Conservation (phyloP, 306 rosid genomes). For the Calophaca sinica region DNA sequence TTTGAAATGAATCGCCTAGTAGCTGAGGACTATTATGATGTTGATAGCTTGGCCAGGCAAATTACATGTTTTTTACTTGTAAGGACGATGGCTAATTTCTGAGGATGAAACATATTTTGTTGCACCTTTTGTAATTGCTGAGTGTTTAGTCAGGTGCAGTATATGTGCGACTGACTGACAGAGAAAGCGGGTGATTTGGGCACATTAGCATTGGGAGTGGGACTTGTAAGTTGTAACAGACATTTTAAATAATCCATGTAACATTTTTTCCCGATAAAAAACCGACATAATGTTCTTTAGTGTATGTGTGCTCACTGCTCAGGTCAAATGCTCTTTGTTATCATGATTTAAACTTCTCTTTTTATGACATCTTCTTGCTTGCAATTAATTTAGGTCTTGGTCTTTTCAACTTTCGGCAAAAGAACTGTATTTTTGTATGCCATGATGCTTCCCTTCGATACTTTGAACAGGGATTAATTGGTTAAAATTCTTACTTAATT, state of each 20-base stretch:
- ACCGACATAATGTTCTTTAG: background rate
- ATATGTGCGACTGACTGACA: background rate
- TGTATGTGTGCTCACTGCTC: slow-evolving; percentile 9
- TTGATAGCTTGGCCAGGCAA: slow-evolving; percentile 35
- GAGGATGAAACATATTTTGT: slow-evolving; percentile 20
- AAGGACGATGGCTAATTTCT: slow-evolving; percentile 19
- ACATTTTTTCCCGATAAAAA: background rate
- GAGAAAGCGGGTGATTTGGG: background rate
- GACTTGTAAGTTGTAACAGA: slow-evolving; percentile 3
- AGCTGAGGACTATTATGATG: slow-evolving; percentile 22
- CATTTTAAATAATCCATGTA: slow-evolving; percentile 12
- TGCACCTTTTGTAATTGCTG: background rate
- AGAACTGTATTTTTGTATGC: background rate
- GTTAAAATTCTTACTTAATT: slow-evolving; percentile 1
- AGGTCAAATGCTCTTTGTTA: slow-evolving; percentile 35
- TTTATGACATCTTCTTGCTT: slow-evolving; percentile 17
- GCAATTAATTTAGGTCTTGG: slow-evolving; percentile 36
- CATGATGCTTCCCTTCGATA: slow-evolving; percentile 19
- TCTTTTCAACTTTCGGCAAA: background rate
- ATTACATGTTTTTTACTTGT: slow-evolving; percentile 1
- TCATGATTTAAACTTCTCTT: slow-evolving; percentile 14
- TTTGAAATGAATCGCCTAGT: slow-evolving; percentile 18
- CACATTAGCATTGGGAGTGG: background rate
- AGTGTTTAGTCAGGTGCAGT: slow-evolving; percentile 14
- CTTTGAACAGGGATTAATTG: background rate